Evolutionary conservation across 805 yeast species (phyloP), one percentile per base, ranked within the genome.

Genomic region (Saccharomyces eubayanus): DNA sequence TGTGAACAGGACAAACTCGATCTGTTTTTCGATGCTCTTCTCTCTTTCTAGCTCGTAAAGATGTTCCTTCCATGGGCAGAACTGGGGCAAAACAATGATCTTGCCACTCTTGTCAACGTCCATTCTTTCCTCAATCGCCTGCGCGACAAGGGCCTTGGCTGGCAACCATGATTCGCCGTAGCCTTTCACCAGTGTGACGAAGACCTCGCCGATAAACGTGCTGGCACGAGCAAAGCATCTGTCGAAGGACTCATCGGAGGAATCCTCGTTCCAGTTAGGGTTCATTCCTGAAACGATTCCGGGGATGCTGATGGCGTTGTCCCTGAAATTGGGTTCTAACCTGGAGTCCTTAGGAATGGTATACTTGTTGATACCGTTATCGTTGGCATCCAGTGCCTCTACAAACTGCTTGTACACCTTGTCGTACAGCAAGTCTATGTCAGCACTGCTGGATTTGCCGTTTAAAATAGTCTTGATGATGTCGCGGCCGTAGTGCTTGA

Each of bases 51-150:
- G 75, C 20, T 76, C 74, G 68, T 82, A 89, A 49, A 92, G 75
- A 68, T 94, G 98, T 66, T 89, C 97, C 69, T 90, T 91, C 99
- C 99, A 94, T 48, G 96, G 96, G 51, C 89, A 87, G 67, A 86
- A 89, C 57, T 79, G 78, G n/a, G 80, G 82, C 57, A 94, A 77
- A 3, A 87, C 77, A 10, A 94, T 62, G 47, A 92, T 83, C 57
- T 84, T 81, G 45, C 97, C 97, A 27, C 85, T 77, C 31, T 61
- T 54, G 63, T 89, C 89, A 51, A 80, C 80, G 28, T 81, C 71
- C 50, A 72, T 72, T 64, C 97, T 79, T 6, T 63, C 52, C 3
- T 73, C 74, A 60, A 90, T 79, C 0, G 96, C 92, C n/a, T 75
- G 71, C 57, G 77, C 78, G 29, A 94, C 98, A 46, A 86, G 74